Evolutionary conservation across 2,329 filamentous ascomycete species (phyloP), one percentile per base, ranked within the genome.

Genomic region (Corinectria fuckeliana): DNA sequence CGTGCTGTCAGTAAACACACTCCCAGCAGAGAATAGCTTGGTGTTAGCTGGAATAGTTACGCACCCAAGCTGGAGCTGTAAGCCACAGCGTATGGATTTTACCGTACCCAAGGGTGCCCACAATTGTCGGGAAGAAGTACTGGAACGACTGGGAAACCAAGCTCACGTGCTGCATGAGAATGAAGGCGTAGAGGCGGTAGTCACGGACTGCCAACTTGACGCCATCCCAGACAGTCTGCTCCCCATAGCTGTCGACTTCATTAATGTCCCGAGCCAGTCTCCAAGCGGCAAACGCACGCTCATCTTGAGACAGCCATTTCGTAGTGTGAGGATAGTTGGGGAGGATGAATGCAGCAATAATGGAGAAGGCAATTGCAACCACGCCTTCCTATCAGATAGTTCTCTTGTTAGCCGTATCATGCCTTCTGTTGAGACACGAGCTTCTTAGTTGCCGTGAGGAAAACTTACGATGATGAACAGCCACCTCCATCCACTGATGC

Each of bases 51-150:
- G 5, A 58, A 63, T 45, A 49, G 76, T 73, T 81, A 68, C 71
- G 47, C 59, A 79, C 76, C 85, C 85, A 88, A 0, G 84, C 82
- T 0, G 84, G 83, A 0, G 78, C 83, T 1, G 85, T 87, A n/a
- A 87, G 76, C 53, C 85, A 80, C 0, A 88, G 75, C 0, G 85
- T 87, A 13, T 78, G 74, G 44, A 85, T 82, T 21, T 74, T 80
- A 7, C 78, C 77, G 69, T 85, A 89, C 0, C 85, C 84, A 0
- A 90, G 78, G 0, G 85, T 88, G 41, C 85, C 79, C 1, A 89
- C 83, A 38, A 90, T 87, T 0, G 81, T 85, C 0, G 87, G 87
- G 73, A 89, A 89, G 75, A 88, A 88, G 69, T 88, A 88, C 44
- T 87, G 84, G 66, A 88, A 88, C 1, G 82, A 84, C 66, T 86